These are phyloP conservation scores for Paraleonurus japonicus DNA, from an alignment of 257 asterid species.

Conservation along the genomic window DNA sequence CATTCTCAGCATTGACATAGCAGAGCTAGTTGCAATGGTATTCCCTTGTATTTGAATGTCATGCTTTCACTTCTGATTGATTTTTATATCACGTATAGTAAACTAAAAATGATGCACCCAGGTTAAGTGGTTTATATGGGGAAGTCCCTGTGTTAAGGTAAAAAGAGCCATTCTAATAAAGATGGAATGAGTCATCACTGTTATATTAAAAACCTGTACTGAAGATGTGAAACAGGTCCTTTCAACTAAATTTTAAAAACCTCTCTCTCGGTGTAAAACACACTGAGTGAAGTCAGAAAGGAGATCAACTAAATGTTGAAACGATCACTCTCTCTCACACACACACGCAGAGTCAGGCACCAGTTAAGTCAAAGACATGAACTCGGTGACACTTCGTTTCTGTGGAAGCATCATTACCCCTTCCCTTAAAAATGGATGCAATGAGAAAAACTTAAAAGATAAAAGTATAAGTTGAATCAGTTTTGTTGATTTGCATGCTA, in stretches of 20 bases:
- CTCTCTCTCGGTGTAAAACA: neutral
- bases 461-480: slow-evolving; percentile 4
- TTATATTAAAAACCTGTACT: slow-evolving; percentile 8
- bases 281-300: neutral
- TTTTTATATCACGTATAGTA: slow-evolving; percentile 15
- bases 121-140: neutral
- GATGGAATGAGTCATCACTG: neutral
- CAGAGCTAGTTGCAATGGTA: slow-evolving; percentile 97
- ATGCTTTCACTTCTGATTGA: slow-evolving; percentile 8
- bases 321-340: neutral
- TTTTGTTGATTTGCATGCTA: neutral
- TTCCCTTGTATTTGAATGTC: slow-evolving; percentile 17
- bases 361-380: neutral
- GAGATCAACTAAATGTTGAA: neutral
- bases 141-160: neutral
- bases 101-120: slow-evolving; percentile 11
- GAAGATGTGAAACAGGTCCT: neutral
- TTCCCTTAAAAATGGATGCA: neutral
- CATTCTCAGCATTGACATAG: slow-evolving; percentile 68
- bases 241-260: neutral
- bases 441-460: neutral
- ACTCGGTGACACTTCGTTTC: neutral
- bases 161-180: neutral
- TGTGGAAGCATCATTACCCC: neutral
- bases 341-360: neutral